Evolutionary conservation across 2,329 filamentous ascomycete species (phyloP).

Genomic region (Endocalyx cinctus): DNA sequence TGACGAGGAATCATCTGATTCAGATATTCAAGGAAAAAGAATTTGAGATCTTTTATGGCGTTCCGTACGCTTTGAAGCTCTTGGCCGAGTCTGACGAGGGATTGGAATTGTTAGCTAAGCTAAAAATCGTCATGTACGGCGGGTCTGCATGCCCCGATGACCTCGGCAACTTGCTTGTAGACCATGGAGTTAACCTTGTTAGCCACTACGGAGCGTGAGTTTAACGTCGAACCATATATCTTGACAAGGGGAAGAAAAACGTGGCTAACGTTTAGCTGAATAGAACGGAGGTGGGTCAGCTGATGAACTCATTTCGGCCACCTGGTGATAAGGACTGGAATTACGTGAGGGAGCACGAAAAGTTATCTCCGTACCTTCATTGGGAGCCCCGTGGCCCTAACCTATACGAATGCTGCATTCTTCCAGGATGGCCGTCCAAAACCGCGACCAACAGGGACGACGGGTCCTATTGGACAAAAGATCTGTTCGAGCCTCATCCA

Average conservation of each 20-base stretch:
- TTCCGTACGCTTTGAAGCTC: constrained; percentile 62
- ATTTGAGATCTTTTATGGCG: constrained; percentile 53
- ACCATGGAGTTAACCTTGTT: constrained; percentile 49
- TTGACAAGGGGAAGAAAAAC: too few relatives aligned
- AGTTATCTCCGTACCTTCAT: constrained; percentile 31
- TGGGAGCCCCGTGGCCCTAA: constrained; percentile 29
- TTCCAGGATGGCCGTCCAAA: constrained; percentile 34
- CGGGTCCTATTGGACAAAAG: constrained; percentile 30
- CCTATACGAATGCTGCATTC: constrained; percentile 32
- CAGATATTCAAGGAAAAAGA: constrained; percentile 36
- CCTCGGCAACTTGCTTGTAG: constrained; percentile 49
- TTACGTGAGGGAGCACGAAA: constrained; percentile 47
- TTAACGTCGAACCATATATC: too few relatives aligned
- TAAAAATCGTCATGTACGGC: constrained; percentile 52
- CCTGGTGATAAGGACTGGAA: constrained; percentile 55
- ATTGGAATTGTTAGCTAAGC: constrained; percentile 37
- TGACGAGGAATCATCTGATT: constrained; percentile 46
- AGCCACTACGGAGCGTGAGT: constrained; percentile 53
- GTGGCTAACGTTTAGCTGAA: not conserved
- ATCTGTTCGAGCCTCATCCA: constrained; percentile 31
- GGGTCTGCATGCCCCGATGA: constrained; percentile 57
- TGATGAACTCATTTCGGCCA: constrained; percentile 56
- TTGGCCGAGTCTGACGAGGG: constrained; percentile 55
- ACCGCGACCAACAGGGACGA: constrained; percentile 27
- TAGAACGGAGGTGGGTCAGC: constrained; percentile 54